Conservation (phyloP, 768 basidiomycete genomes). For the Mycena maculata region DNA sequence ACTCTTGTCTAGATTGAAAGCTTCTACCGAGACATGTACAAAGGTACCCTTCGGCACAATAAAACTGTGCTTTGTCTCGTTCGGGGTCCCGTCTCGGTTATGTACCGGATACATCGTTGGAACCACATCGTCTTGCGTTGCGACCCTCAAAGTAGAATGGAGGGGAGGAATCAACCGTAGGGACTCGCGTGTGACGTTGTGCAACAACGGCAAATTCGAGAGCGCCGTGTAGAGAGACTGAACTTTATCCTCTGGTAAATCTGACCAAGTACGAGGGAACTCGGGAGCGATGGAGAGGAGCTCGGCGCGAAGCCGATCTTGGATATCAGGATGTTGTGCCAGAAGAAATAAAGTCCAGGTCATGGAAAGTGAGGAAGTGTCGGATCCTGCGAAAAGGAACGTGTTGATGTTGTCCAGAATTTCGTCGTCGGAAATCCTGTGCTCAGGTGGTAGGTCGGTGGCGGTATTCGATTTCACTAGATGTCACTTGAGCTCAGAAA, state of each 20-base stretch:
- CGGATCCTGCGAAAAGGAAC: constrained; percentile 91
- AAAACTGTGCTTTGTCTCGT: constrained; percentile 56
- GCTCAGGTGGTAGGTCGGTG: constrained; percentile 72
- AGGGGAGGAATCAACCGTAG: constrained; percentile 85
- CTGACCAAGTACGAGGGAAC: constrained; percentile 50
- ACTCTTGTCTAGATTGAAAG: constrained; percentile 79
- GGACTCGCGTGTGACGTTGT: constrained; percentile 81
- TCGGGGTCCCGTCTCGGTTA: constrained; percentile 57
- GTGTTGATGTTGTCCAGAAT: constrained; percentile 89
- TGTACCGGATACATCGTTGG: constrained; percentile 77
- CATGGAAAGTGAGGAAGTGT: constrained; percentile 84
- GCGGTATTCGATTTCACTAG: constrained; percentile 88
- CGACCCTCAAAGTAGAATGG: constrained; percentile 84
- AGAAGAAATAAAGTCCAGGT: constrained; percentile 89
- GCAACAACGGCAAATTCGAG: constrained; percentile 73
- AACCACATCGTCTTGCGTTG: constrained; percentile 80
- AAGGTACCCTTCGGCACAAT: constrained; percentile 74
- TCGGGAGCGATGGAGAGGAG: constrained; percentile 59
- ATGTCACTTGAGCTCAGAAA: constrained; percentile 1
- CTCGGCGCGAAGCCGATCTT: constrained; percentile 79
- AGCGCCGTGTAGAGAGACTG: constrained; percentile 67
- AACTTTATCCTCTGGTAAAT: constrained; percentile 72
- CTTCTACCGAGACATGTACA: constrained; percentile 84
- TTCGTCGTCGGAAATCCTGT: constrained; percentile 88
- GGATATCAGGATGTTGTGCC: constrained; percentile 72